phyloP scores from a whole-genome alignment of 2,329 filamentous ascomycete species.

The Fusarium temperatum region DNA sequence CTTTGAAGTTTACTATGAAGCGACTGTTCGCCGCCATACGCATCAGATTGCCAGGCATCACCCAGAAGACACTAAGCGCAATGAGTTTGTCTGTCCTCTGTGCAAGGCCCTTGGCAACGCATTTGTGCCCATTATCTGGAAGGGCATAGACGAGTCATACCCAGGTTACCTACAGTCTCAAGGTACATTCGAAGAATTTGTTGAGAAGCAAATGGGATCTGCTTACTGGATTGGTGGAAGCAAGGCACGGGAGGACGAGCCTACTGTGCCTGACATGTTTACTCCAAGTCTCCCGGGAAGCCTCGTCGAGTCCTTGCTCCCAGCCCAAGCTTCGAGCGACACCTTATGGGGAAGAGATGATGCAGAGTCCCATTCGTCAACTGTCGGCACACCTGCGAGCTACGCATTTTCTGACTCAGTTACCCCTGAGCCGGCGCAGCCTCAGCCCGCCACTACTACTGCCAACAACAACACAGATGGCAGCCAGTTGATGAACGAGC shows the following conservation, averaged over 20 bases:
- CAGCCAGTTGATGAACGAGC: constrained; percentile 57
- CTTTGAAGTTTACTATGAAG: constrained; percentile 90
- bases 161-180: constrained; percentile 74
- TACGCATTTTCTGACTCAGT: constrained; percentile 52
- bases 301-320: constrained; percentile 50
- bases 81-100: constrained; percentile 95
- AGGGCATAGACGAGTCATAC: constrained; percentile 85
- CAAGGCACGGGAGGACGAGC: constrained; percentile 49
- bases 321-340: constrained; percentile 49
- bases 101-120: constrained; percentile 97
- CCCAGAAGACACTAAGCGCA: constrained; percentile 78
- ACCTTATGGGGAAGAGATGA: constrained; percentile 55
- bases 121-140: constrained; percentile 96
- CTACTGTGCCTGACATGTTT: constrained; percentile 42
- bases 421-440: constrained; percentile 37
- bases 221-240: constrained; percentile 54
- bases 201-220: constrained; percentile 65
- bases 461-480: constrained; percentile 15
- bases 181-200: constrained; percentile 72
- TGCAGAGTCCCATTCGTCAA: constrained; percentile 43
- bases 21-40: constrained; percentile 82
- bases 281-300: constrained; percentile 52
- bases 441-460: constrained; percentile 13
- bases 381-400: constrained; percentile 53
- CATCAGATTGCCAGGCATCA: constrained; percentile 96